Base-by-base conservation (phyloP, 2,329 filamentous ascomycete species). In the Tolypocladium capitatum region DNA sequence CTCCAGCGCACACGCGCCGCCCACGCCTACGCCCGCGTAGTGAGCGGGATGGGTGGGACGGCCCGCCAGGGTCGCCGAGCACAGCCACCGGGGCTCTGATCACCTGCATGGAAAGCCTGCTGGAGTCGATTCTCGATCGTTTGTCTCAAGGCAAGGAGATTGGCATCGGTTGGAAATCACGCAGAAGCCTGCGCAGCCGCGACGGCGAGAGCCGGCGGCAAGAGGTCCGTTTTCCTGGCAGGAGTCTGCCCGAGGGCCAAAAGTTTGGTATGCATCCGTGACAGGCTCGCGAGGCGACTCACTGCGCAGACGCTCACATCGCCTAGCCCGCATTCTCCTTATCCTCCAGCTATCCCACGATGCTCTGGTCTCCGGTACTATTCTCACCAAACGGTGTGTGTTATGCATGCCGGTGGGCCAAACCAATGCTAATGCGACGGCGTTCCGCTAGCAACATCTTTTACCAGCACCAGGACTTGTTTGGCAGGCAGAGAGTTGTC, bases 391-490 rank as follows among this genome's bases (percentile, higher is more conserved):
- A 62, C 76, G 80, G 80, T 82, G 45, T 40, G 27, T 32, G 4
- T 50, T 10, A 35, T 44, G 18, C 27, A 20, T 2, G 24, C 24
- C 10, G 30, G 9, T 4, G 38, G 1, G 9, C 5, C 9, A 6
- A 13, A 1, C 16, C 24, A 18, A 13, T 13, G 4, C 38, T 42
- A 7, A 42, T 11, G 4, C 8, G 5, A 2, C 7, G 2, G n/a
- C 34, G 45, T 27, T 31, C 27, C 13, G 20, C 2, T 27, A 91
- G 86, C 51, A 85, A 86, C 57, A 80, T 94, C 4, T 94, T 83
- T 62, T 94, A 94, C 59, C 80, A 86, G 55, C 75, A 89, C 54
- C 78, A 82, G 5, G 74, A 80, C 10, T 68, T 94, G 0, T 94
- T 92, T 57, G 71, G 73, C 20, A 80, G 71, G 45, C 87, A 92